Evolutionary conservation across 345 rosid genomes (phyloP), one percentile per base, ranked within the genome.

Genomic region (Heritiera fomes): DNA sequence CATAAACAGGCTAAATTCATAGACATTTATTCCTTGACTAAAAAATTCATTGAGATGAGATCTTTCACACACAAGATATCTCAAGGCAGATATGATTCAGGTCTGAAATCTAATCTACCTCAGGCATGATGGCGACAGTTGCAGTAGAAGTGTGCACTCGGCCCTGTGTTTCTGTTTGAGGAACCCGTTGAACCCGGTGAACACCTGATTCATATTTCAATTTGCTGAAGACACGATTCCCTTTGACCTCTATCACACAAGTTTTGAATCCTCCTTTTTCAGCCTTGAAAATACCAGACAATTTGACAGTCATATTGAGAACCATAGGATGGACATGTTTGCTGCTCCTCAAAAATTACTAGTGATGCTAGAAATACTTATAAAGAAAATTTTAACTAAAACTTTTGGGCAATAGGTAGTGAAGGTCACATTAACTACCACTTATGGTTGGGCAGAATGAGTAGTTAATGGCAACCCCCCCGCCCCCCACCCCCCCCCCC

Each of bases 131-230:
- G 68, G 99, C 99, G 65, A 93, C 97, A 61, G 98, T 93, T 62
- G 99, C 98, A 77, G 99, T 95, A 83, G 99, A 95, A 75, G 97
- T 95, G 84, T 95, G 99, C 28, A 93, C 96, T 66, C 98, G 96
- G 4, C 98, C 98, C 77, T 93, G 98, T 77, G 99, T 62, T 84
- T 95, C 98, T 75, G 99, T 95, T 84, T 89, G 96, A 88, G 99
- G 99, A 73, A 95, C 98, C 60, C 97, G 94, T 83, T 95, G 98
- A 77, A 95, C 99, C 73, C 97, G 87, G 82, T 93, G 97, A 77
- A 95, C 99, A 78, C 99, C 99, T 82, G 97, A 92, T 78, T 95
- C 99, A 60, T 88, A 95, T 78, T 95, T 93, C 63, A 95, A 86
- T 85, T 95, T 95, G 89, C 99, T 95, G 83, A 92, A 95, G 71